Conservation (phyloP, 2,329 filamentous ascomycete genomes). For the Fusarium udum region DNA sequence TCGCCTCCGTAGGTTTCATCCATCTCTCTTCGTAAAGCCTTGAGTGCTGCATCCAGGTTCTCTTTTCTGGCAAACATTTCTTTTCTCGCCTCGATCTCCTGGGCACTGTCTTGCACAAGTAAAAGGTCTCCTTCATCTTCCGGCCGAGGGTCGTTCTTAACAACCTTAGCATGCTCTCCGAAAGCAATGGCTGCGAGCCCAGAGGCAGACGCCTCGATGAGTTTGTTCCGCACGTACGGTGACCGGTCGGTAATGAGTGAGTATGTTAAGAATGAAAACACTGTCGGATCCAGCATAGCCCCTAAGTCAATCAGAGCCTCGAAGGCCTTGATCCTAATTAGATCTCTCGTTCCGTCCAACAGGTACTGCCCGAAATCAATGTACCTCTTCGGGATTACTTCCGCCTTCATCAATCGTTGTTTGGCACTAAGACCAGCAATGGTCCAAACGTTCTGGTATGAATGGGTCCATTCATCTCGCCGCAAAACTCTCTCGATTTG, state of each 20-base stretch:
- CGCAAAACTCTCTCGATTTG: slow-evolving; percentile 74
- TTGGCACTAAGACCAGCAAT: slow-evolving; percentile 70
- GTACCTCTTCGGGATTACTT: slow-evolving; percentile 64
- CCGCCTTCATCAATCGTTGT: slow-evolving; percentile 70
- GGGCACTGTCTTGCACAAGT: slow-evolving; percentile 54
- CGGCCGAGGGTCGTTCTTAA: slow-evolving; percentile 50
- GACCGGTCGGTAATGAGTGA: slow-evolving; percentile 70
- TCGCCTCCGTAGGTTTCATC: slow-evolving; percentile 53
- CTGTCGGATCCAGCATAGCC: slow-evolving; percentile 62
- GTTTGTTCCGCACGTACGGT: slow-evolving; percentile 67
- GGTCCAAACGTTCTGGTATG: slow-evolving; percentile 74
- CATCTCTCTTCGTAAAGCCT: slow-evolving; percentile 56
- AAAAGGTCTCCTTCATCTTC: slow-evolving; percentile 51
- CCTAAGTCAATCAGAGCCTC: slow-evolving; percentile 72
- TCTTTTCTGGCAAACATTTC: slow-evolving; percentile 72
- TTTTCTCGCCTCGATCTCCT: slow-evolving; percentile 66
- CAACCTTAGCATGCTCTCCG: slow-evolving; percentile 64
- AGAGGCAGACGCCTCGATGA: slow-evolving; percentile 67
- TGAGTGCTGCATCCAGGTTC: slow-evolving; percentile 67
- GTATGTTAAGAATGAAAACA: slow-evolving; percentile 67
- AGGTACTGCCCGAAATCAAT: slow-evolving; percentile 71
- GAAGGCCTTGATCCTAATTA: slow-evolving; percentile 72
- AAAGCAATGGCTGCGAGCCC: slow-evolving; percentile 72
- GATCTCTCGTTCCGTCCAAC: slow-evolving; percentile 69
- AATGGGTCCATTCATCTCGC: slow-evolving; percentile 74